Evolutionary conservation across 768 basidiomycete genomes (phyloP).

Genomic region (Podaxis rugospora): DNA sequence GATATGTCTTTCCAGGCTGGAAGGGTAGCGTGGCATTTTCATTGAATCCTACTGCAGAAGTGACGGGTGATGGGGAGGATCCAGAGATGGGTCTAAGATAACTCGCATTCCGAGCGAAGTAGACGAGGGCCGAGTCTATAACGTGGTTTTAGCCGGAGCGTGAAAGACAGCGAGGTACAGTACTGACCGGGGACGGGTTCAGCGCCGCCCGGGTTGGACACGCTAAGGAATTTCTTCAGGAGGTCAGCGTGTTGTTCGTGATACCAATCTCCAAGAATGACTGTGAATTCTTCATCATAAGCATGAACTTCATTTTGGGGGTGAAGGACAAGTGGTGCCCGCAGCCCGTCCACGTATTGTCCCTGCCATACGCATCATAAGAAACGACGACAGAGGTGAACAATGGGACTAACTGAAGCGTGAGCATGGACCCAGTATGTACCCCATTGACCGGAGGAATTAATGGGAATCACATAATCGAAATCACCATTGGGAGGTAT

Average conservation of each 20-base stretch:
- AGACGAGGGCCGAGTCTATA: conserved; percentile 75
- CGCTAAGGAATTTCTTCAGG: conserved; percentile 60
- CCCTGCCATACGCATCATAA: conserved; percentile 37
- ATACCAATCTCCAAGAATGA: conserved; percentile 91
- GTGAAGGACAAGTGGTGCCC: conserved; percentile 81
- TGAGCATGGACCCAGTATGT: conserved; percentile 83
- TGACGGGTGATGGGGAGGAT: conserved; percentile 44
- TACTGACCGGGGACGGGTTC: conserved; percentile 82
- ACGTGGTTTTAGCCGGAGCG: neutral
- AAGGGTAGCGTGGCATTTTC: conserved; percentile 85
- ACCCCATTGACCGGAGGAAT: conserved; percentile 67
- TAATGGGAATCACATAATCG: conserved; percentile 71
- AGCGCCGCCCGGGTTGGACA: conserved; percentile 74
- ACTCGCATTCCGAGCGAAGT: conserved; percentile 69
- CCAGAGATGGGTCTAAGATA: conserved; percentile 64
- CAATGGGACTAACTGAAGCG: conserved; percentile 34
- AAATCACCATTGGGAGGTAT: conserved; percentile 71
- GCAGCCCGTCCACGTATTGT: conserved; percentile 90
- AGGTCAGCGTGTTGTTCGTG: conserved; percentile 68
- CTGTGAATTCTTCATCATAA: conserved; percentile 90
- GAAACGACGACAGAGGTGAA: neutral
- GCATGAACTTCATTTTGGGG: conserved; percentile 56
- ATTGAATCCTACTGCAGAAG: conserved; percentile 71
- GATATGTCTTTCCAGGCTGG: conserved; percentile 84
- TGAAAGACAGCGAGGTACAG: neutral